phyloP scores from a whole-genome alignment of 2,329 filamentous ascomycete species.

The Penicillium sp. region DNA sequence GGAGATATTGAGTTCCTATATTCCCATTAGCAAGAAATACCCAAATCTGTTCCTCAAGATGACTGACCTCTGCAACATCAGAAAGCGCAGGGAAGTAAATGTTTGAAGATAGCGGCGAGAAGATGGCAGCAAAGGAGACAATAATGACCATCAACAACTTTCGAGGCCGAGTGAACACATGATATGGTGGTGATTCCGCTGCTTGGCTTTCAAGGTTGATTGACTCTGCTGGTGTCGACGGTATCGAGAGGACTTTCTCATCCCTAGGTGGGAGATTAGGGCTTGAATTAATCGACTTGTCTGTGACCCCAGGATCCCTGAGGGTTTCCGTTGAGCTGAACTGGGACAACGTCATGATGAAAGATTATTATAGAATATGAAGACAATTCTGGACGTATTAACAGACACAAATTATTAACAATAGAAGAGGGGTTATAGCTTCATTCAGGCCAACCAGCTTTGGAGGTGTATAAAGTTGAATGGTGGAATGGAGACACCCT shows the following conservation, averaged over 20 bases:
- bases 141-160: conserved; percentile 41
- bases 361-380: background rate
- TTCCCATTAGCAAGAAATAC: background rate
- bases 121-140: conserved; percentile 41
- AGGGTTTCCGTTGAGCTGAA: conserved; percentile 10
- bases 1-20: conserved; percentile 25
- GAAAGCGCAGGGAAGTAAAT: conserved; percentile 48
- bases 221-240: conserved; percentile 11
- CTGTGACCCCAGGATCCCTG: conserved; percentile 10
- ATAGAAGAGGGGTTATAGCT: background rate
- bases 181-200: conserved; percentile 21
- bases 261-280: conserved; percentile 11
- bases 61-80: conserved; percentile 23
- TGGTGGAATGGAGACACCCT: conserved; percentile 7
- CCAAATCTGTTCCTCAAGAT: background rate
- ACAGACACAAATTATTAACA: conserved; percentile 5
- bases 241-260: conserved; percentile 14
- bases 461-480: background rate
- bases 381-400: background rate
- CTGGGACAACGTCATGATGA: conserved; percentile 11
- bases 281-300: conserved; percentile 12
- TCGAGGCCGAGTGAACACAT: conserved; percentile 34
- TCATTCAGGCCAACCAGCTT: background rate
- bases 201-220: conserved; percentile 20
- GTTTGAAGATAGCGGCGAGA: conserved; percentile 46